Evolutionary conservation across 352 stramenopile genomes (phyloP).

Genomic region (Phytophthora ohioensis): DNA sequence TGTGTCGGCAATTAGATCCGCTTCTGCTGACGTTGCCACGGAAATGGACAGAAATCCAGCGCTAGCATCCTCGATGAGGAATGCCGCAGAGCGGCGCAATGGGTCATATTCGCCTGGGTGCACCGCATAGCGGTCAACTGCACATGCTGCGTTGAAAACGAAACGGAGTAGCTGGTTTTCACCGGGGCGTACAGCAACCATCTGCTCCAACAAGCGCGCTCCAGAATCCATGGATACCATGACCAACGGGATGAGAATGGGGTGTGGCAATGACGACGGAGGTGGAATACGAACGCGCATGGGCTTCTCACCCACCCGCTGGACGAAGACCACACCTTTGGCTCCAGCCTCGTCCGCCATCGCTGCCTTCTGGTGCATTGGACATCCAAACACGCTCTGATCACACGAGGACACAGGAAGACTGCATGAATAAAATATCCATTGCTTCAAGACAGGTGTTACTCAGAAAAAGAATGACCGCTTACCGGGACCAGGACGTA

Average conservation of each 20-base stretch:
- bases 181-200: constrained; percentile 38
- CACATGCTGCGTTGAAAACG: constrained; percentile 62
- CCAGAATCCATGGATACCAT: constrained; percentile 79
- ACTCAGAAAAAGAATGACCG: not conserved
- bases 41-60: constrained; percentile 67
- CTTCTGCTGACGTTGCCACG: constrained; percentile 51
- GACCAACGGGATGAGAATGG: constrained; percentile 62
- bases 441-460: not conserved
- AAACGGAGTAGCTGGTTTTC: constrained; percentile 58
- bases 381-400: constrained; percentile 58
- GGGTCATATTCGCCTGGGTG: constrained; percentile 53
- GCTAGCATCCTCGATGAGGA: constrained; percentile 49
- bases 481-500: constrained; percentile 71
- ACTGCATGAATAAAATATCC: not conserved
- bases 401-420: constrained; percentile 3
- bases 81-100: constrained; percentile 43
- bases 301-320: constrained; percentile 62
- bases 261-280: constrained; percentile 45
- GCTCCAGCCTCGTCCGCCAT: constrained; percentile 66
- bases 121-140: constrained; percentile 51
- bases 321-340: constrained; percentile 69
- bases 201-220: constrained; percentile 49
- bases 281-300: constrained; percentile 57
- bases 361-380: constrained; percentile 71
- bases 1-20: constrained; percentile 33